Base-by-base conservation (phyloP, 2,329 filamentous ascomycete species). In the Ophiostoma perfectum region DNA sequence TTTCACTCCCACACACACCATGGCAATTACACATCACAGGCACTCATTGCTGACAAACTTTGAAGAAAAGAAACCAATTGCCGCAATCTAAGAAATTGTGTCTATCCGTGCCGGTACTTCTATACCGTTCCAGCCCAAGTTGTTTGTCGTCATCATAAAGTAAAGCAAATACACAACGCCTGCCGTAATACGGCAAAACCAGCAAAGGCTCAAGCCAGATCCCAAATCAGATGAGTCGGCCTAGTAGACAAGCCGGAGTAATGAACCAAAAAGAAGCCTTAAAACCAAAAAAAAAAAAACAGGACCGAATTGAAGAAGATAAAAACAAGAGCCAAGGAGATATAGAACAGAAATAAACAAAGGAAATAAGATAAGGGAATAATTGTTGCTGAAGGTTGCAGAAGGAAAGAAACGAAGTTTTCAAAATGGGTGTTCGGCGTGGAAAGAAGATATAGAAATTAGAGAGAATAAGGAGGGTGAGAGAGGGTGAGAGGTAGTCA, bases 81-180 rank as follows among this genome's bases (percentile, higher is more conserved):
- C 55, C 55, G 12, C 16, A 38, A 38, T 39, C 27, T 60, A 60
- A 60, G 27, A 38, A 9, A 11, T 4, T 58, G 52, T 60, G 55
- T 60, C 55, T 60, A 60, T 60, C 55, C 27, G 38, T 16, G 27
- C 18, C 49, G n/a, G 49, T 55, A 12, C 12, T 36, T 38, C 11
- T 36, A 18, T 18, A 52, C 49, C 16, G 49, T 27, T 52, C 11
- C 55, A 60, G 18, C 27, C 55, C 55, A 18, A 38, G 27, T 55
- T 38, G 27, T 60, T 36, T 60, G 55, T 60, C 55, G 55, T 60
- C 49, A 55, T 60, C 55, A 60, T 60, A 38, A 60, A 60, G 6
- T 38, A 60, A 60, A 16, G 27, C 27, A 60, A 38, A 49, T 2
- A 60, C 16, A 14, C 27, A 60, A 60, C 55, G 55, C 55, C 55